Conservation (phyloP, 202 grass and related monocot genomes). For the Brachypodium distachyon region DNA sequence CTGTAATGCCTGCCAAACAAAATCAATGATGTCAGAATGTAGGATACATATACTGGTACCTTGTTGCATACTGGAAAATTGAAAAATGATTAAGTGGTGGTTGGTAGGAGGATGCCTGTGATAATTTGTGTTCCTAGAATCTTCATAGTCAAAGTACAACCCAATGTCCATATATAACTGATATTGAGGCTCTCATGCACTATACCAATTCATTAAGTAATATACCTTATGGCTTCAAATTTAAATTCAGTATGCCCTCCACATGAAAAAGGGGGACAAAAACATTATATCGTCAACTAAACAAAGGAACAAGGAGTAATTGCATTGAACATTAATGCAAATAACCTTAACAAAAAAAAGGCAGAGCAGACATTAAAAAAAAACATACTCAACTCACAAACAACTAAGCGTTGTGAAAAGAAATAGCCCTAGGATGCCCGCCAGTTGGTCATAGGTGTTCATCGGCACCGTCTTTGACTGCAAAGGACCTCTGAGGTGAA, state of each 20-base stretch:
- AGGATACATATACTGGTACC: neutral
- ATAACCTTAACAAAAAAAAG: neutral
- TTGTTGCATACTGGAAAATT: neutral
- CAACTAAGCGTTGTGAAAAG: neutral
- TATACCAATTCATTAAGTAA: neutral
- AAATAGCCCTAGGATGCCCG: neutral
- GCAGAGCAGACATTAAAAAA: neutral
- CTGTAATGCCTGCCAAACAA: conserved; percentile 9
- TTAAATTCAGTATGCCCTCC: neutral
- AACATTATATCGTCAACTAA: too few species aligned
- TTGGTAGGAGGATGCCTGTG: neutral
- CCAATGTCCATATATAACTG: neutral
- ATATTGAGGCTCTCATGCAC: neutral
- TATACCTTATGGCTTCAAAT: neutral
- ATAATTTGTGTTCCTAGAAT: neutral
- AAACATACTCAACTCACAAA: too few species aligned
- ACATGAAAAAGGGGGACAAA: neutral
- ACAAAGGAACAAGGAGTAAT: too few species aligned
- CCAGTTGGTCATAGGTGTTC: neutral
- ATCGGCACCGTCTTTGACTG: neutral
- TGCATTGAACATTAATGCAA: neutral
- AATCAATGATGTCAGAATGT: neutral
- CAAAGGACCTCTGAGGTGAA: neutral
- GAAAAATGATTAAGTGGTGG: neutral
- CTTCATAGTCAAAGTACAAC: neutral